Base-by-base conservation (phyloP, 1,139 yeast genomes). In the Scheffersomyces segobiensis region DNA sequence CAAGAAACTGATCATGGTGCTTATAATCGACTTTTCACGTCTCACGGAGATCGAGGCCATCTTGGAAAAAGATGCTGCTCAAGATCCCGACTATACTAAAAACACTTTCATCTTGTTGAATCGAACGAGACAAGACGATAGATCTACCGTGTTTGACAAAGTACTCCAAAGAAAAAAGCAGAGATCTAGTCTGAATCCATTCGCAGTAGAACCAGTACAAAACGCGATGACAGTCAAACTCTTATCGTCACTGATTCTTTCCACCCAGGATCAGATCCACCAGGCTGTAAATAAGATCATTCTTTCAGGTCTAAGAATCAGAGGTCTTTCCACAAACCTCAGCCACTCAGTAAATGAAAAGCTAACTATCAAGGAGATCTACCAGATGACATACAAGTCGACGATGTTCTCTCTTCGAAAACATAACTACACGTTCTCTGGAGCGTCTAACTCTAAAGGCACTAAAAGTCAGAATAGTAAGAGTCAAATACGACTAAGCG, bases 311-410 rank as follows among this genome's bases (percentile, higher is more conserved):
- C 69, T 80, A 49, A 65, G 84, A 58, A 70, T 80, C 24, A 68
- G 84, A 53, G 84, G 84, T 1, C 67, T 80, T 49, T 72, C 79
- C 1, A 66, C 72, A 42, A 71, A 64, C 52, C 60, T 66, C 56
- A 64, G 60, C 50, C 65, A 63, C 20, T 64, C 74, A 4, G 59
- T 65, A 12, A 77, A 77, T 58, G 81, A 76, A 39, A 74, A 69
- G 56, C 61, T 79, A 18, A 71, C 76, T 47, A 71, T 78, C 42
- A 77, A 77, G 58, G 84, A 80, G 60, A 73, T 80, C 5, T 76
- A 78, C 60, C 80, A 76, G 53, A 79, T 79, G 82, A 78, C 84
- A 0, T 70, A 66, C 55, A 76, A 77, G 59, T 71, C 82, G 1
- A 71, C 84, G 2, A 57, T 74, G 52, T 80, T 80, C 66, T 76